A percentile compares a stretch with the other conserved stretches of the same genome.
Conservation (phyloP, 352 stramenopile species). For the Saprolegnia parasitica region DNA sequence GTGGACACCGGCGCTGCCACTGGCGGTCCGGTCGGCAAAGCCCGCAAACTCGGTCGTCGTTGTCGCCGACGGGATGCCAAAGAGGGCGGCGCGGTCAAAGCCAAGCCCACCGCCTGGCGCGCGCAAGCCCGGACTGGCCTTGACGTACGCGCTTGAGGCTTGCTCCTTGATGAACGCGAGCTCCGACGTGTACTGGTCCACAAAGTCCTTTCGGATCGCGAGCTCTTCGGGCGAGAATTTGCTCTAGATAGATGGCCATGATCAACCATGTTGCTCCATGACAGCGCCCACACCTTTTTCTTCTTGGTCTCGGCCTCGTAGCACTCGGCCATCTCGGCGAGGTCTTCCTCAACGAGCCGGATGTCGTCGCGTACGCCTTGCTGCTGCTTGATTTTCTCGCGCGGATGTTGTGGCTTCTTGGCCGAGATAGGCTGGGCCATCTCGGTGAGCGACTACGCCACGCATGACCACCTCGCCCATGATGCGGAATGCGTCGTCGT, state of each 20-base stretch:
- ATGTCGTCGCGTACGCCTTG: slow-evolving; percentile 80
- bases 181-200: slow-evolving; percentile 75
- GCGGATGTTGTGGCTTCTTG: slow-evolving; percentile 64
- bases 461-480: neutral
- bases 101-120: slow-evolving; percentile 31
- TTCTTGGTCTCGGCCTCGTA: slow-evolving; percentile 76
- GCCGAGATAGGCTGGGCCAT: slow-evolving; percentile 41
- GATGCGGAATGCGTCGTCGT: slow-evolving; percentile 19
- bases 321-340: slow-evolving; percentile 61
- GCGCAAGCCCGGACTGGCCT: slow-evolving; percentile 29
- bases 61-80: slow-evolving; percentile 12
- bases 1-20: slow-evolving; percentile 27
- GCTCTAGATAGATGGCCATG: slow-evolving; percentile 35
- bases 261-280: neutral
- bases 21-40: slow-evolving; percentile 31
- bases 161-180: slow-evolving; percentile 75
- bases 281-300: slow-evolving; percentile 51
- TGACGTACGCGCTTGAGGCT: slow-evolving; percentile 45
- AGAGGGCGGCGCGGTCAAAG: slow-evolving; percentile 26
- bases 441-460: slow-evolving; percentile 60
- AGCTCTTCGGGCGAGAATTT: slow-evolving; percentile 74
- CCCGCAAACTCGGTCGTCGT: neutral
- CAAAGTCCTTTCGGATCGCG: slow-evolving; percentile 70
- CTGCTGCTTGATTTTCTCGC: slow-evolving; percentile 71
- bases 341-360: slow-evolving; percentile 61